Conservation (phyloP, 805 yeast species). For the Ogataea methanolica region DNA sequence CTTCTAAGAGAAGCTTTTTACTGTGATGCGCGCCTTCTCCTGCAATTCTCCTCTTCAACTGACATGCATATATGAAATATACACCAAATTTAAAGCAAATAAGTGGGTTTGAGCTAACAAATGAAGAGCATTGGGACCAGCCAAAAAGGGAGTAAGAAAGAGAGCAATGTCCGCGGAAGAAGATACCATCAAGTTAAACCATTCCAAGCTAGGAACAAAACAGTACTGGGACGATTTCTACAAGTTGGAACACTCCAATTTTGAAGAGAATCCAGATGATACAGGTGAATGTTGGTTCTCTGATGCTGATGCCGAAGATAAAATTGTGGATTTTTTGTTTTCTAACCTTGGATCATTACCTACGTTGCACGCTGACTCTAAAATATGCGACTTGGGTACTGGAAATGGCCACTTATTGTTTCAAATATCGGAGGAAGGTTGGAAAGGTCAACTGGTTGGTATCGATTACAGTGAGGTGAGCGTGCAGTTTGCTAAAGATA, state of each 20-base stretch:
- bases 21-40: no score
- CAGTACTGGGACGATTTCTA: conserved; percentile 92
- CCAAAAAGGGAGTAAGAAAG: no score
- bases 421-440: conserved; percentile 59
- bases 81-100: no score
- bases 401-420: conserved; percentile 93
- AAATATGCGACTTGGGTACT: conserved; percentile 82
- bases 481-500: conserved; percentile 64
- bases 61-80: no score
- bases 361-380: conserved; percentile 27
- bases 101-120: no score
- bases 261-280: conserved; percentile 68
- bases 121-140: no score
- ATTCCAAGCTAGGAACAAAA: conserved; percentile 82
- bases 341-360: conserved; percentile 38
- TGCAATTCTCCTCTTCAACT: no score
- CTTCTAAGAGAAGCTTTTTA: no score
- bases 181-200: conserved; percentile 43
- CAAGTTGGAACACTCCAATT: conserved; percentile 65
- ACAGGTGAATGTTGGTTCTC: conserved; percentile 97
- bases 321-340: conserved; percentile 68
- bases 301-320: conserved; percentile 88
- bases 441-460: conserved; percentile 59
- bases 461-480: conserved; percentile 84
- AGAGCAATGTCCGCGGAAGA: conserved; percentile 7